Conservation (phyloP, 345 rosid species). For the Triadica sebifera region DNA sequence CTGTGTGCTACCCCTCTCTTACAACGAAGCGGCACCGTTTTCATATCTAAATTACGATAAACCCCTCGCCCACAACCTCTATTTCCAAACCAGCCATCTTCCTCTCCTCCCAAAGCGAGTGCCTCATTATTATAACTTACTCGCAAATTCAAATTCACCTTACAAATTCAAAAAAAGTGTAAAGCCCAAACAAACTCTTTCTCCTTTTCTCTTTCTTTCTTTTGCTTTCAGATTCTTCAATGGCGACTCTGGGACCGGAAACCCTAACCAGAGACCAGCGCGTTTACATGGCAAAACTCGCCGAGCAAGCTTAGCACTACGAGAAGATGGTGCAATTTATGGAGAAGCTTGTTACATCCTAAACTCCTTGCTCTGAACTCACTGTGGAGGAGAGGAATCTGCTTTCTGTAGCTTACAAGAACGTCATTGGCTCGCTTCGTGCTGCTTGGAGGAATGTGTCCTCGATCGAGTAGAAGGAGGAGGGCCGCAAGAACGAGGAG, state of each 20-base stretch:
- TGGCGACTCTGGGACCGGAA: constrained; percentile 29
- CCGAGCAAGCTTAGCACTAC: too few species aligned
- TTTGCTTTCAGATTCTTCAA: constrained; percentile 30
- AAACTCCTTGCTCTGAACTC: constrained; percentile 51
- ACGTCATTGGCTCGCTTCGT: constrained; percentile 94
- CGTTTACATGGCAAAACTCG: constrained; percentile 94
- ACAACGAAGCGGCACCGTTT: neutral
- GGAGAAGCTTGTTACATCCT: constrained; percentile 69
- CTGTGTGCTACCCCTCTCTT: neutral
- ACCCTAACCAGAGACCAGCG: constrained; percentile 60
- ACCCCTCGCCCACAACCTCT: too few species aligned
- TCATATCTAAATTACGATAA: neutral
- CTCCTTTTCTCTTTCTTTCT: too few species aligned
- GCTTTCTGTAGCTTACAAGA: constrained; percentile 96
- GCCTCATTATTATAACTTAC: neutral
- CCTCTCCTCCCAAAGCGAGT: neutral
- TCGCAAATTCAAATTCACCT: neutral
- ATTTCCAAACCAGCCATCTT: neutral
- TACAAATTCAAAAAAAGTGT: neutral
- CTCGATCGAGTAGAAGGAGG: constrained; percentile 88
- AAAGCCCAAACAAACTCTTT: neutral
- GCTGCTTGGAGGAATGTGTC: constrained; percentile 92
- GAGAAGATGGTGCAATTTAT: constrained; percentile 94
- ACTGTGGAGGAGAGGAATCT: constrained; percentile 90
- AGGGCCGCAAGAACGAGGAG: constrained; percentile 61